Conservation (phyloP, 257 asterid species). For the Verbena officinalis region DNA sequence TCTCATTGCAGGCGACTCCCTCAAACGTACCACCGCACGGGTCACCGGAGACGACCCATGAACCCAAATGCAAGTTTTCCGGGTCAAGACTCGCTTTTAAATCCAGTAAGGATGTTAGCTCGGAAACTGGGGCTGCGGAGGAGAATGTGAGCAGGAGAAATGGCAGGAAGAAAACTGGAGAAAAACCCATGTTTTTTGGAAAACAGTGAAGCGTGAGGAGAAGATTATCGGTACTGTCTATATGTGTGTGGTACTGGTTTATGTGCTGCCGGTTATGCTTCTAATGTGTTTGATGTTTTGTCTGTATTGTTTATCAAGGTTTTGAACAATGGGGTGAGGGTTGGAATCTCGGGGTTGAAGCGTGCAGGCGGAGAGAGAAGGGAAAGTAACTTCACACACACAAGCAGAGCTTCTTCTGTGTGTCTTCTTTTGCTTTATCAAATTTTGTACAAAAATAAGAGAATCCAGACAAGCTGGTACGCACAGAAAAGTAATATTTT, state of each 20-base stretch:
- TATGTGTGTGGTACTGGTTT: slow-evolving; percentile 12
- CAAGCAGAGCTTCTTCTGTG: slow-evolving; percentile 26
- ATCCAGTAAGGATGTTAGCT: slow-evolving; percentile 61
- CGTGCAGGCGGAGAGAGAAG: slow-evolving; percentile 31
- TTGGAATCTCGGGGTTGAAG: slow-evolving; percentile 34
- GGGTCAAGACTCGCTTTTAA: slow-evolving; percentile 84
- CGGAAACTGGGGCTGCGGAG: slow-evolving; percentile 40
- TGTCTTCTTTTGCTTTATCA: slow-evolving; percentile 21
- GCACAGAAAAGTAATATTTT: slow-evolving; percentile 28
- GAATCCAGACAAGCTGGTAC: slow-evolving; percentile 36
- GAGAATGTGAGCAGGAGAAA: slow-evolving; percentile 42
- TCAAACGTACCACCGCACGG: slow-evolving; percentile 79
- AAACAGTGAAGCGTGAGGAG: slow-evolving; percentile 7
- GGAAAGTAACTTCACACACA: slow-evolving; percentile 9
- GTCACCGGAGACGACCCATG: slow-evolving; percentile 72
- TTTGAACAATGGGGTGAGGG: slow-evolving; percentile 17
- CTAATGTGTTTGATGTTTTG: slow-evolving; percentile 28
- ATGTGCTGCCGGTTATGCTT: slow-evolving; percentile 28
- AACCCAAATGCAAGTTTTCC: slow-evolving; percentile 50
- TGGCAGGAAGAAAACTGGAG: slow-evolving; percentile 30
- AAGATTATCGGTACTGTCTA: neutral
- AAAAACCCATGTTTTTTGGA: slow-evolving; percentile 43
- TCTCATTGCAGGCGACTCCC: slow-evolving; percentile 82
- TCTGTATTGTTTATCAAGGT: slow-evolving; percentile 17
- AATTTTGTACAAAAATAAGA: slow-evolving; percentile 33